Evolutionary conservation across 2,329 filamentous ascomycete species (phyloP), one percentile per base, ranked within the genome.

Genomic region (Colletotrichum sp.): DNA sequence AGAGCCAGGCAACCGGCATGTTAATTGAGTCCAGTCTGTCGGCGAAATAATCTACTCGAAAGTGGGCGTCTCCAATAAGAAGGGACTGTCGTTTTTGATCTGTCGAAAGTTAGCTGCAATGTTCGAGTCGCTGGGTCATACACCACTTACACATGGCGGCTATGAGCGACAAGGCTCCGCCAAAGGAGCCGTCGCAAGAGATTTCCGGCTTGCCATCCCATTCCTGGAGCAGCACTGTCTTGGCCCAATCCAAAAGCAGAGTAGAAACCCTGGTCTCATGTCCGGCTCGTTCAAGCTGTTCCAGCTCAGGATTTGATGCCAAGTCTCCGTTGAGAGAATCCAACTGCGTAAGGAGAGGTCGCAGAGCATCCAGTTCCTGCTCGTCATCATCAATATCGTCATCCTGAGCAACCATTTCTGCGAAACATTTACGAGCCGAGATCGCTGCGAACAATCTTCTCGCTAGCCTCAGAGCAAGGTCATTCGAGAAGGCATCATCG

Each of bases 121-220:
- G 55, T 32, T 7, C 24, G 65, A 18, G 21, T 32, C 16, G 8
- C 18, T 10, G 21, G 5, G 7, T 28, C 15, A 21, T 26, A 10
- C 13, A n/a, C 6, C 9, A 89, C 92, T 90, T 88, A 94, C 95
- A 93, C 82, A 98, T 90, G 28, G 92, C 90, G 34, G 91, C 88
- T 63, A 98, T 90, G 34, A 98, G 89, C 64, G 93, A 92, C 55
- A 98, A 86, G 9, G 95, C 95, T 68, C 95, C 94, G 16, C 95
- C 95, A 77, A 96, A 93, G 16, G 94, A 89, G 34, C 93, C 92
- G 80, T 94, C 93, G 71, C 91, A 92, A 4, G 92, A 88, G 68
- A 98, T 90, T 59, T 93, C 90, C 2, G 94, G 90, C 71, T 91
- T 91, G 0, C 95, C 95, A 81, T 96, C 91, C 96, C 96, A 98